These are phyloP conservation scores for Plantago rigida DNA, from an alignment of 305 asterid species.

Conservation along the genomic window DNA sequence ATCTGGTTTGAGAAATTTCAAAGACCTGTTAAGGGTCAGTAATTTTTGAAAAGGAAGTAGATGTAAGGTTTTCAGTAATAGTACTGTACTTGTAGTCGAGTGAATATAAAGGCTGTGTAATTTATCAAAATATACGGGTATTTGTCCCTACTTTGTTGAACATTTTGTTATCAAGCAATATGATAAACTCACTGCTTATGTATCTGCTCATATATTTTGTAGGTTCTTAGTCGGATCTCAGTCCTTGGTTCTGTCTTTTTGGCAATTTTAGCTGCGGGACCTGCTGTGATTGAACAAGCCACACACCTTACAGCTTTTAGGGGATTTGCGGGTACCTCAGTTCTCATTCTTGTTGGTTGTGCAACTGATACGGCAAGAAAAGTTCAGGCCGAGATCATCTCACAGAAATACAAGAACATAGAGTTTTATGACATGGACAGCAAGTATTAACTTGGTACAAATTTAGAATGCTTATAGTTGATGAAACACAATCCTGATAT, in stretches of 20 bases:
- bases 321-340: slow-evolving; percentile 88
- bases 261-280: slow-evolving; percentile 85
- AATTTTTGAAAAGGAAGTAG: no score
- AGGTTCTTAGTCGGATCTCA: slow-evolving; percentile 89
- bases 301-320: slow-evolving; percentile 85
- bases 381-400: slow-evolving; percentile 84
- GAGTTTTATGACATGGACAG: slow-evolving; percentile 51
- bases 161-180: no score
- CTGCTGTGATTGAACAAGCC: slow-evolving; percentile 80
- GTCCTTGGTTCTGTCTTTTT: slow-evolving; percentile 78
- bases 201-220: slow-evolving; percentile 13
- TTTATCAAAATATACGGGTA: no score
- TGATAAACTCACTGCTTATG: no score
- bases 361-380: slow-evolving; percentile 92
- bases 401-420: slow-evolving; percentile 80
- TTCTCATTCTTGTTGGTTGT: slow-evolving; percentile 87
- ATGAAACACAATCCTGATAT: no score
- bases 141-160: no score
- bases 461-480: not conserved
- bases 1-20: no score
- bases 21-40: no score
- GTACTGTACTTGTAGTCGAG: no score
- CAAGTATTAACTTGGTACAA: slow-evolving; percentile 30
- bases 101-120: no score
- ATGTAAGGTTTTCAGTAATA: no score